These are phyloP conservation scores for Nakaseomyces delphensis DNA, from an alignment of 1,139 yeast genomes.

Conservation along the genomic window DNA sequence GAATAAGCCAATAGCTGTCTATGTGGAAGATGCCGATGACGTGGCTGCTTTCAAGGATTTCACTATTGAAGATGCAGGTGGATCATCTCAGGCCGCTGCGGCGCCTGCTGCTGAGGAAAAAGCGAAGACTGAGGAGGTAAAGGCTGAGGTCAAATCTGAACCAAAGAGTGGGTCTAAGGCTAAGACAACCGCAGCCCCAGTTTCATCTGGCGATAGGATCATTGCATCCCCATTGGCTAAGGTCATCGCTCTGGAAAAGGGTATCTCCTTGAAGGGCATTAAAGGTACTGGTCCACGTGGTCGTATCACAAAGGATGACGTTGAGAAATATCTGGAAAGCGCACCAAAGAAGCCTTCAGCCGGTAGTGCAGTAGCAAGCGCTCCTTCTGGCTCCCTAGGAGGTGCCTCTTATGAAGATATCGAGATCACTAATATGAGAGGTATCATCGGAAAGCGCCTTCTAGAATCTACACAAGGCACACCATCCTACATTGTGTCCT, in stretches of 20 bases:
- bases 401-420: conserved; percentile 64
- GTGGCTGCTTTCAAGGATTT: conserved; percentile 83
- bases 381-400: conserved; percentile 44
- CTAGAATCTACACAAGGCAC: conserved; percentile 75
- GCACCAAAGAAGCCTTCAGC: conserved; percentile 17
- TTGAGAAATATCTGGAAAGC: conserved; percentile 52
- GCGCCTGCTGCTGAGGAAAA: conserved; percentile 8
- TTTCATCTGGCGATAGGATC: conserved; percentile 49
- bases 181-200: conserved; percentile 15
- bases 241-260: conserved; percentile 86
- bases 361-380: conserved; percentile 33
- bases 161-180: not conserved
- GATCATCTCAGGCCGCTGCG: conserved; percentile 6
- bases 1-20: conserved; percentile 93
- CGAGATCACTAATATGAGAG: conserved; percentile 88
- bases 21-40: conserved; percentile 78
- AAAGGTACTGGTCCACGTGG: conserved; percentile 94
- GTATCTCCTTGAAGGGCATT: conserved; percentile 74
- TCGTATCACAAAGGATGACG: conserved; percentile 84
- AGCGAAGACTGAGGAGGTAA: conserved; percentile 16
- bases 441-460: conserved; percentile 84
- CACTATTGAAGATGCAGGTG: conserved; percentile 73
- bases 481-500: conserved; percentile 89
- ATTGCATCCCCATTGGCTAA: conserved; percentile 95
- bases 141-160: conserved; percentile 4